phyloP scores from a whole-genome alignment of 495 filamentous ascomycete genomes.

The Penicillium flavigenum region DNA sequence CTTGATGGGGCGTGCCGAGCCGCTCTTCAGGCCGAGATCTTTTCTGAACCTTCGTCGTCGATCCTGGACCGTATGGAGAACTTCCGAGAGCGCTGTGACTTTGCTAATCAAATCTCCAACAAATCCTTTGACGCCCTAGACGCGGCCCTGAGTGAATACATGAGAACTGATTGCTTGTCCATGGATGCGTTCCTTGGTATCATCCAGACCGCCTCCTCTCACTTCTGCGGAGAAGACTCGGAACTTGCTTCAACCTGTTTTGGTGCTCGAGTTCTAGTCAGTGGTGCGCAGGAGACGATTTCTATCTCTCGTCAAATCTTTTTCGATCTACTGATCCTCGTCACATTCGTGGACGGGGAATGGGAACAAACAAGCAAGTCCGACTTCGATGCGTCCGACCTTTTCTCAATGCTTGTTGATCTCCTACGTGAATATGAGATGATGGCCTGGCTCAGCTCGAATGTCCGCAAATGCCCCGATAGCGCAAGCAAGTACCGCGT shows the following conservation, averaged over 20 bases:
- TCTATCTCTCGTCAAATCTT: conserved; percentile 64
- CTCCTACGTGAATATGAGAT: conserved; percentile 73
- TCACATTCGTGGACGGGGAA: conserved; percentile 79
- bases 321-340: conserved; percentile 76
- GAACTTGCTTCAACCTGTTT: conserved; percentile 59
- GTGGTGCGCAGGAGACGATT: conserved; percentile 75
- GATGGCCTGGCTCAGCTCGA: conserved; percentile 75
- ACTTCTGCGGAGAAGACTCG: conserved; percentile 45
- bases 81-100: conserved; percentile 69
- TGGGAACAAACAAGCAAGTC: conserved; percentile 65
- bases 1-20: conserved; percentile 59
- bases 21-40: conserved; percentile 66
- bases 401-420: conserved; percentile 66
- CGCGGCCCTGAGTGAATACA: conserved; percentile 38
- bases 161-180: conserved; percentile 46
- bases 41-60: conserved; percentile 62
- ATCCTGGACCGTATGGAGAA: conserved; percentile 65
- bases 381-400: conserved; percentile 61
- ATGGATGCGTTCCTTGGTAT: conserved; percentile 53
- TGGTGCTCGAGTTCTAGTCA: conserved; percentile 69
- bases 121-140: conserved; percentile 56
- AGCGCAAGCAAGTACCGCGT: conserved; percentile 11
- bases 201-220: conserved; percentile 41
- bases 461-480: conserved; percentile 38
- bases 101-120: conserved; percentile 71